Base-by-base conservation (phyloP, 495 filamentous ascomycete genomes). In the Hypoxylon lenormandii region DNA sequence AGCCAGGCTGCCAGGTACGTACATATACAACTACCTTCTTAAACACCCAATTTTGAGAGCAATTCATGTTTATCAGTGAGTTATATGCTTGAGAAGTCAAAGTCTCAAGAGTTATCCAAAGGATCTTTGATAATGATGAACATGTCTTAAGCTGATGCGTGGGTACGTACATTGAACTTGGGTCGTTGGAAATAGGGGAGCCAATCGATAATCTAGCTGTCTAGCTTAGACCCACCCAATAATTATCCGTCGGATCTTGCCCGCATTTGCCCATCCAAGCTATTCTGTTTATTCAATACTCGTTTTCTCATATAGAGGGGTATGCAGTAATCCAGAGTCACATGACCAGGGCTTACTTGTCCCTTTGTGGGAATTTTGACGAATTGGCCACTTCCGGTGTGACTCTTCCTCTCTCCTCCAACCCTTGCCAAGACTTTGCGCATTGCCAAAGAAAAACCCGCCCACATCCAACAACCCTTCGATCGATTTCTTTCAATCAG, bases 361-460 rank as follows among this genome's bases (percentile, higher is more conserved):
- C 68, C 62, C 37, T 71, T 66, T 71, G 8, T 12, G 62, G 68
- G 48, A 71, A 63, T 37, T 66, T 71, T 71, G 63, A 66, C 68
- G 68, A 71, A 66, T 3, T 53, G 13, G 40, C 21, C 21, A 26
- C 11, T 47, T 11, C 49, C 58, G 57, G 62, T 63, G 58, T 71
- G 68, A 71, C 62, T 71, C 68, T 58, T 66, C 30, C 43, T 7
- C 23, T 18, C 23, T 46, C 50, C 49, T 46, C 48, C 56, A 37
- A 3, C 23, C 37, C 11, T 15, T 36, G 62, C 68, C 58, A 62
- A 63, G 68, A 54, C 62, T 47, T 53, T 53, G 38, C 50, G 57
- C 62, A 56, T 65, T 61, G 51, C 5, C 46, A 64, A 40, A 53
- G 26, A 59, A 37, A 22, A n/a, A n/a, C n/a, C 26, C 40, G 12